Conservation (phyloP, 257 asterid genomes). For the Ocimum tenuiflorum region DNA sequence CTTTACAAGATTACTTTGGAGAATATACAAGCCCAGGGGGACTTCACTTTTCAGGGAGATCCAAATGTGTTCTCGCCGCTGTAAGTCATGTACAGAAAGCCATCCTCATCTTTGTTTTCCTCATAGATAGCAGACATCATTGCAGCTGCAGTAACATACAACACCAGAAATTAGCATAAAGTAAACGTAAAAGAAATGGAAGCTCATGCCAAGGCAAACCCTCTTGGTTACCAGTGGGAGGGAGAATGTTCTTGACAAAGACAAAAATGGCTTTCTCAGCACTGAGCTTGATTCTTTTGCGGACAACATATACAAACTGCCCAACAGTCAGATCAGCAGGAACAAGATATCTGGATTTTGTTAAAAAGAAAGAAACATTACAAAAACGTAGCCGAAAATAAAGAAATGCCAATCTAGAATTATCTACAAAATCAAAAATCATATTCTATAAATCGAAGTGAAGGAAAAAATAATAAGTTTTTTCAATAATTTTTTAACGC, state of each 20-base stretch:
- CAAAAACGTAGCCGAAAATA: neutral
- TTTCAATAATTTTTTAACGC: too few species aligned
- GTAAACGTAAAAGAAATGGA: neutral
- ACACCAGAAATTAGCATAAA: neutral
- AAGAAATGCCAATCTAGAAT: neutral
- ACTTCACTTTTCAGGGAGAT: constrained; percentile 35
- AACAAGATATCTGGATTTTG: constrained; percentile 63
- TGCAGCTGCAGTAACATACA: constrained; percentile 40
- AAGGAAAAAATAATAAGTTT: too few species aligned
- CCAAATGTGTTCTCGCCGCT: constrained; percentile 76
- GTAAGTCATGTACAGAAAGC: constrained; percentile 69
- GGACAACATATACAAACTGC: constrained; percentile 96
- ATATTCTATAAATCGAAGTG: too few species aligned
- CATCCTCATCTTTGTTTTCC: constrained; percentile 69
- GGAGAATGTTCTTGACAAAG: constrained; percentile 86
- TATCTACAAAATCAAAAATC: neutral
- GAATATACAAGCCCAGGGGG: constrained; percentile 33
- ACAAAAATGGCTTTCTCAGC: too few species aligned
- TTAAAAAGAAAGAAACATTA: neutral
- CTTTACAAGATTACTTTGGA: constrained; percentile 36
- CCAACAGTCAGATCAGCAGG: constrained; percentile 98
- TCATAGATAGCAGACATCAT: too few species aligned
- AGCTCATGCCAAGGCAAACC: too few species aligned
- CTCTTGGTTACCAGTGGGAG: constrained; percentile 64
- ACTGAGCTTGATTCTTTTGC: constrained; percentile 90